Conservation (phyloP, 169 alveolate genomes). For the Eimeria brunetti region DNA sequence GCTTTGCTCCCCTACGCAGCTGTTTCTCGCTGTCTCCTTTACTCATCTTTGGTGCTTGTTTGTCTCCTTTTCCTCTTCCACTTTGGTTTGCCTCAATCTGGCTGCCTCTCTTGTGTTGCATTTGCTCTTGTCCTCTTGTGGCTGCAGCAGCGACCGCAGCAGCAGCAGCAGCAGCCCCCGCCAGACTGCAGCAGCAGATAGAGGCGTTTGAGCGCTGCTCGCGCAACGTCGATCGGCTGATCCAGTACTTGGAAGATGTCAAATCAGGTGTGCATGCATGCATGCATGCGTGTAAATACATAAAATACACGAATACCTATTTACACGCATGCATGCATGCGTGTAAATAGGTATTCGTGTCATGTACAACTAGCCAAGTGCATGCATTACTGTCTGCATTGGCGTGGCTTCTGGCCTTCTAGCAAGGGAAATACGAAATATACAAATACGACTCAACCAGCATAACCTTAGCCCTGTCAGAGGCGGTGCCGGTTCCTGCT, state of each 20-base stretch:
- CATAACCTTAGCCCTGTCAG: background rate
- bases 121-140: background rate
- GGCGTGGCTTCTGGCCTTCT: background rate
- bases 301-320: background rate
- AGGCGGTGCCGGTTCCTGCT: background rate
- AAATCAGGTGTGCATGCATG: slow-evolving; percentile 2
- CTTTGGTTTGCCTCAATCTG: background rate
- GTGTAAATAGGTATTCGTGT: background rate
- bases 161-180: slow-evolving; percentile 49
- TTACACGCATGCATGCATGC: too few relatives aligned
- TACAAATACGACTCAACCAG: background rate
- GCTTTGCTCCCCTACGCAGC: background rate
- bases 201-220: slow-evolving; percentile 32
- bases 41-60: background rate
- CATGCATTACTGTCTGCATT: background rate
- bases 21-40: background rate
- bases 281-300: background rate
- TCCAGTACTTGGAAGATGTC: slow-evolving; percentile 39
- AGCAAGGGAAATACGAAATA: background rate
- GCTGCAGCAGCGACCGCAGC: slow-evolving; percentile 25
- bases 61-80: background rate
- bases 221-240: slow-evolving; percentile 13
- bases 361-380: background rate
- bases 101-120: background rate
- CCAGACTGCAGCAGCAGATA: slow-evolving; percentile 43